Conservation (phyloP, 106 monocot species). For the Alisma plantagoaquatica region DNA sequence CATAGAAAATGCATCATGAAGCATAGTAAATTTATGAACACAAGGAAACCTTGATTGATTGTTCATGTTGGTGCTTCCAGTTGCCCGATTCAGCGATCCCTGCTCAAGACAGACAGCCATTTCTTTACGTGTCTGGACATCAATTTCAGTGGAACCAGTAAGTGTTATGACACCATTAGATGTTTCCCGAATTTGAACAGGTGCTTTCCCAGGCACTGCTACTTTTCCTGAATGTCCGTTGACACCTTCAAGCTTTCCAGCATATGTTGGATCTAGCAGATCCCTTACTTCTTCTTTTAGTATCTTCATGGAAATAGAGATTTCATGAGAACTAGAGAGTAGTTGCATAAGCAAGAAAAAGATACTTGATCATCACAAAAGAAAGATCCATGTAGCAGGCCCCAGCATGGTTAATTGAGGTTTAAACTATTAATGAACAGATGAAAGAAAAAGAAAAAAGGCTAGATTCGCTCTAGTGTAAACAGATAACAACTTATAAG, state of each 20-base stretch:
- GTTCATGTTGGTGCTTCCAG: constrained; percentile 99
- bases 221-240: constrained; percentile 54
- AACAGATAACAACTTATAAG: too few relatives aligned
- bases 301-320: constrained; percentile 42
- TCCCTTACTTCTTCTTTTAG: constrained; percentile 99
- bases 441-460: too few relatives aligned
- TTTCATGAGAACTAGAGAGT: neutral
- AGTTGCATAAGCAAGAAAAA: neutral
- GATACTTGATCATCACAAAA: neutral
- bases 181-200: constrained; percentile 88
- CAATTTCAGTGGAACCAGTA: constrained; percentile 84
- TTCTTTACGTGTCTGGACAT: constrained; percentile 75
- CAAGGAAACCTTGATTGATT: constrained; percentile 78
- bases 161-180: constrained; percentile 98
- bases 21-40: too few relatives aligned
- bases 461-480: too few relatives aligned
- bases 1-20: too few relatives aligned
- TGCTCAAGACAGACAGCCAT: constrained; percentile 90
- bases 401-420: too few relatives aligned
- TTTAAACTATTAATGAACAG: too few relatives aligned
- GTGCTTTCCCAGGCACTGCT: constrained; percentile 66
- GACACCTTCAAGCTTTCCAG: constrained; percentile 44
- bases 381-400: too few relatives aligned
- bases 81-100: constrained; percentile 79
- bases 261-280: constrained; percentile 55